Conservation (phyloP, 192 early-diverging fungal species). For the Backusella australiensis region DNA sequence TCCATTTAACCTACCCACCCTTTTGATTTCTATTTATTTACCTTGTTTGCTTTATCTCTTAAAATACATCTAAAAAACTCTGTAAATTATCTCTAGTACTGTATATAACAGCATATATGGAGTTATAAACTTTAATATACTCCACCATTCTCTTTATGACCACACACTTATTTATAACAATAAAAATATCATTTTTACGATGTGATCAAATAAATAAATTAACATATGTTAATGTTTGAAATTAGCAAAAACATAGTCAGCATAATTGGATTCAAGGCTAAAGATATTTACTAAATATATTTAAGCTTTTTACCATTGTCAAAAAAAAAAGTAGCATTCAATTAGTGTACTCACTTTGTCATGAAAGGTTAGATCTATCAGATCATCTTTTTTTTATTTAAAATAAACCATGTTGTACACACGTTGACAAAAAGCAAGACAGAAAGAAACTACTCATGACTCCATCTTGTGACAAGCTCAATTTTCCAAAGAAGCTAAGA, state of each 20-base stretch:
- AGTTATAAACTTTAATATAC: neutral
- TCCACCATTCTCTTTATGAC: neutral
- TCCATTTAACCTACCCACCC: neutral
- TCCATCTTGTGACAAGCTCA: neutral
- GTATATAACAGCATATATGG: neutral
- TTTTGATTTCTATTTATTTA: neutral
- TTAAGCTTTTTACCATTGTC: constrained; percentile 1
- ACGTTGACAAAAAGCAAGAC: neutral
- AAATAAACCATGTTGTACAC: neutral
- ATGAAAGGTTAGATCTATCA: neutral
- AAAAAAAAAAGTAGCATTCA: neutral
- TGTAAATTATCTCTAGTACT: neutral
- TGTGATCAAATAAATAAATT: neutral
- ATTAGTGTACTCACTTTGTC: neutral
- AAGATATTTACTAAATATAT: neutral
- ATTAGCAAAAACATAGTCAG: neutral
- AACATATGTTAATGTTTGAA: neutral
- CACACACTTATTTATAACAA: neutral
- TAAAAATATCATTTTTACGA: neutral
- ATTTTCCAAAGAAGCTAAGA: too few relatives aligned
- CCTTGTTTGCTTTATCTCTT: neutral
- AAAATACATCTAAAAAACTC: neutral
- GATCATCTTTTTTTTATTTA: neutral
- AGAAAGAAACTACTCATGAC: neutral
- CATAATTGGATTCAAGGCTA: neutral